A percentile compares a stretch with the other conserved stretches of the same genome.
phyloP scores from a whole-genome alignment of 202 grass and related monocot species.

The Eragrostis tef region DNA sequence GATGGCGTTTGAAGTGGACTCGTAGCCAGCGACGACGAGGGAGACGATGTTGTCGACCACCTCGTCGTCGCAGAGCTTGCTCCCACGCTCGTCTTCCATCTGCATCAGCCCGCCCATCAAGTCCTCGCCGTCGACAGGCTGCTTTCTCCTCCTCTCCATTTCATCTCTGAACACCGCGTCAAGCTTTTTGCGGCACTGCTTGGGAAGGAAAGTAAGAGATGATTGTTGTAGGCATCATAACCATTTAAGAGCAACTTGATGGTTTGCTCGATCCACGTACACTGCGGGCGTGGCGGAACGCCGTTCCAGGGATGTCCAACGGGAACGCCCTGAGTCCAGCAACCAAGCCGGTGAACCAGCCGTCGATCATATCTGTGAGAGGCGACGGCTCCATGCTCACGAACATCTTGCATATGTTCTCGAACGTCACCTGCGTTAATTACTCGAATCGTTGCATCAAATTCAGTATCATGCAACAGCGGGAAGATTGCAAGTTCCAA shows the following conservation, averaged over 20 bases:
- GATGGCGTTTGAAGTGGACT: conserved; percentile 38
- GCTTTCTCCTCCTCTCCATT: conserved; percentile 27
- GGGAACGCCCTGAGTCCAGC: conserved; percentile 38
- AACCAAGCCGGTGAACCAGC: conserved; percentile 21
- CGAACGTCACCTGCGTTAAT: conserved; percentile 37
- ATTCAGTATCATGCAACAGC: background rate
- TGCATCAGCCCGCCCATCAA: conserved; percentile 48
- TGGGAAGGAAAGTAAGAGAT: background rate
- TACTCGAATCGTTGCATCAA: background rate
- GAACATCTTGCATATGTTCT: conserved; percentile 56
- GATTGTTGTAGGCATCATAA: no score
- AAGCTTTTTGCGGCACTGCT: conserved; percentile 44
- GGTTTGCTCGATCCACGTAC: background rate
- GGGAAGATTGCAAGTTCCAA: background rate
- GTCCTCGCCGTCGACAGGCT: background rate
- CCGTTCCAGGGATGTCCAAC: conserved; percentile 43
- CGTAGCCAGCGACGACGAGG: conserved; percentile 32
- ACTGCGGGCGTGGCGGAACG: conserved; percentile 36
- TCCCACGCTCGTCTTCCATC: conserved; percentile 44
- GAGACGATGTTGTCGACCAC: conserved; percentile 49
- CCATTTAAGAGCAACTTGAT: background rate
- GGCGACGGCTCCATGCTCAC: conserved; percentile 50
- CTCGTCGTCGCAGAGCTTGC: conserved; percentile 33
- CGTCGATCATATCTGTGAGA: conserved; percentile 26
- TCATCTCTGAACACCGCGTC: conserved; percentile 38